Evolutionary conservation across 1,284 basidiomycete genomes (phyloP), one percentile per base, ranked within the genome.

Genomic region (Trametes polyzona): DNA sequence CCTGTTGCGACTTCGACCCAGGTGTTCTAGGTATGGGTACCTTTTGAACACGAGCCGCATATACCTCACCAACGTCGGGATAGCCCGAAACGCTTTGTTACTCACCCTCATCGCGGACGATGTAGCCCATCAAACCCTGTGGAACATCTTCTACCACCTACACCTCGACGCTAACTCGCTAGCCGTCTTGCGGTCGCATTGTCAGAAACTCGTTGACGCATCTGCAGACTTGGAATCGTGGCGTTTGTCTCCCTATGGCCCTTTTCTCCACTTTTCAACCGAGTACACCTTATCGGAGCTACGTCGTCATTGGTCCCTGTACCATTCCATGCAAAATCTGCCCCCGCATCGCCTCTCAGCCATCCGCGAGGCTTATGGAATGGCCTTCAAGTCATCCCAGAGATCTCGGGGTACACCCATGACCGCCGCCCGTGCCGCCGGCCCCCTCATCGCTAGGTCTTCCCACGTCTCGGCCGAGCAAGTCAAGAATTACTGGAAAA

Each of bases 101-200:
- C 67, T 71, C 39, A 71, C 73, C 2, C 52, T 75, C 30, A 58
- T 77, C 27, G 74, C 78, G n/a, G 74, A 76, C 23, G 49, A 70
- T 11, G 52, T 64, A 0, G 56, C 68, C 21, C 54, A 62, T 24
- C 3, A 21, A 6, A 36, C 30, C n/a, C 68, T 81, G 3, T 88
- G 84, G 84, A 76, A 82, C 51, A 80, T 84, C n/a, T 84, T 81
- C 64, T 86, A 78, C 62, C 80, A 87, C 63, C 68, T 86, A 44
- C 73, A 76, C 49, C 63, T 88, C 36, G 79, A 84, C 67, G 64
- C 46, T 30, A 46, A 48, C 0, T 74, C 82, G 0, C 66, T 75
- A 7, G 56, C 67, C 0, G 49, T 76, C n/a, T 69, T 87, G 21
- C 51, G 74, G 2, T 62, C 62, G 0, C 82, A 85, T 37, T 83